phyloP scores from a whole-genome alignment of 2,329 filamentous ascomycete genomes.

The Pseudocercospora macadamiae region DNA sequence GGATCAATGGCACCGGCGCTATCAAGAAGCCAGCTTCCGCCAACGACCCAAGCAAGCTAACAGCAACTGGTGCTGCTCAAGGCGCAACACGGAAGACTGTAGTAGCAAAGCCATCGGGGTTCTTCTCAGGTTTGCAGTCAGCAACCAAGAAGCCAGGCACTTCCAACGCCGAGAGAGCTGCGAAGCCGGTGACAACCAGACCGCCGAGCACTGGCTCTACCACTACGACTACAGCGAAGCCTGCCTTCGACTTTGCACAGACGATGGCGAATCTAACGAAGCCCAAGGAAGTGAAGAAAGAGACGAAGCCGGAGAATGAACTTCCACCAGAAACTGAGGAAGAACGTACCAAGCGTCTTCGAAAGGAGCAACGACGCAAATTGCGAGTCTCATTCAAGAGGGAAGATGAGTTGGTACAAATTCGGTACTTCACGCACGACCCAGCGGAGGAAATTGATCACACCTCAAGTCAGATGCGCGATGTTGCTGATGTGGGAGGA shows the following conservation, averaged over 20 bases:
- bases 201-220: constrained; percentile 33
- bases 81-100: constrained; percentile 35
- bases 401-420: constrained; percentile 66
- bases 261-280: constrained; percentile 51
- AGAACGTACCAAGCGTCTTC: constrained; percentile 67
- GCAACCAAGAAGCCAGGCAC: constrained; percentile 48
- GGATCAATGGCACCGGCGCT: constrained; percentile 23
- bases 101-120: constrained; percentile 48
- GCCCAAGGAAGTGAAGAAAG: constrained; percentile 55
- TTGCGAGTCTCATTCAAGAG: constrained; percentile 72
- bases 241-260: constrained; percentile 43
- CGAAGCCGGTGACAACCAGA: constrained; percentile 31
- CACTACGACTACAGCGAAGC: constrained; percentile 28
- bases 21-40: constrained; percentile 30
- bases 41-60: constrained; percentile 22
- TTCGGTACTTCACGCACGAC: constrained; percentile 72
- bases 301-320: constrained; percentile 58
- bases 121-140: constrained; percentile 51
- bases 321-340: constrained; percentile 66
- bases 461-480: constrained; percentile 68
- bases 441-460: constrained; percentile 71
- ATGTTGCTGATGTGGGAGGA: constrained; percentile 72
- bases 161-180: constrained; percentile 31
- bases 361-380: constrained; percentile 72
- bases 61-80: constrained; percentile 22